These are phyloP conservation scores for Ophiostoma sp. DNA, from an alignment of 2,329 filamentous ascomycete species.

Conservation along the genomic window DNA sequence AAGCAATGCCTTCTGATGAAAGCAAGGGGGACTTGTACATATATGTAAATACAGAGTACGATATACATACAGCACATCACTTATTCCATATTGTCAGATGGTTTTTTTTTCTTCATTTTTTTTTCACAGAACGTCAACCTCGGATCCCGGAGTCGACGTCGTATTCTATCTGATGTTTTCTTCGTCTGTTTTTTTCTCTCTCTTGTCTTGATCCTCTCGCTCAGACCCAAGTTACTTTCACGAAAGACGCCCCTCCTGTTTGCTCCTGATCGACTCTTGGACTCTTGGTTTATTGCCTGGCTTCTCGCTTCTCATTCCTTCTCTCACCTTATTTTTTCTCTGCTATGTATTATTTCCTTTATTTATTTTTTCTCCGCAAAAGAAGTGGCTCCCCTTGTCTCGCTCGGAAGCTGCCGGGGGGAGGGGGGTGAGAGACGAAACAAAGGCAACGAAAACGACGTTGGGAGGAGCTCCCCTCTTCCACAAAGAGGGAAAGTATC, in stretches of 20 bases:
- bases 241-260: neutral
- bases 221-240: neutral
- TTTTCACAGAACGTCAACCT: neutral
- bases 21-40: neutral
- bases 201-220: neutral
- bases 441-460: neutral
- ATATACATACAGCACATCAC: too few relatives aligned
- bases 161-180: conserved; percentile 9
- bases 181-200: neutral
- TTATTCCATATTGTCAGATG: neutral
- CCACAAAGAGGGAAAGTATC: neutral
- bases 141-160: neutral
- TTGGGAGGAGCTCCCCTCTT: neutral
- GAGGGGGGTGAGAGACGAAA: neutral
- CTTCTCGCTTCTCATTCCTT: neutral
- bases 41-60: too few relatives aligned
- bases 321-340: neutral
- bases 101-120: neutral
- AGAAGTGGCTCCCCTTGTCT: neutral
- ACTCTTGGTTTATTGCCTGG: neutral
- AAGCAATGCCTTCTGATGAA: neutral
- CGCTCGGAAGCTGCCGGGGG: conserved; percentile 12
- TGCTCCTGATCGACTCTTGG: conserved; percentile 3
- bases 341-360: neutral
- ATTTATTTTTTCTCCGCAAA: neutral